Base-by-base conservation (phyloP, 805 yeast species). In the Zygosaccharomyces pseudorouxii region DNA sequence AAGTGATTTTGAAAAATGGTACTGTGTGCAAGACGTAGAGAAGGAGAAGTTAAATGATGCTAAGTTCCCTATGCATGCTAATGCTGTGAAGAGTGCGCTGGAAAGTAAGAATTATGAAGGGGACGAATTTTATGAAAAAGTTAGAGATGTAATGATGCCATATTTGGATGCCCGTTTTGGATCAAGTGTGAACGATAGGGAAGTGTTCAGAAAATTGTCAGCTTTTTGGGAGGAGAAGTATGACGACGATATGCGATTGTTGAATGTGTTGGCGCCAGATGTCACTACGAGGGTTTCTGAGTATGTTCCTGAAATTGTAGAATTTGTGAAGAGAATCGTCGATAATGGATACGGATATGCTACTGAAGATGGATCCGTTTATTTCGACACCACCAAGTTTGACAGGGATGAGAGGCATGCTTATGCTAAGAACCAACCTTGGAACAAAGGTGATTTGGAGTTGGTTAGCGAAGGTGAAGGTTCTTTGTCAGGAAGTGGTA, bases 401-500 rank as follows among this genome's bases (percentile, higher is more conserved):
- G 98, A 93, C 58, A 71, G 71, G 31, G 73, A 76, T 46, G 79
- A 81, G 6, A 70, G 76, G 39, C 99, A 93, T 64, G 84, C 77
- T 50, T 93, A 93, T 67, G 98, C 98, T 33, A 93, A 93, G 69
- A 80, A 90, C 60, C 98, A 93, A 71, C 99, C 99, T 16, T 92
- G 98, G 98, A 93, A 90, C 64, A 88, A 89, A 69, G 96, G 96
- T 45, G 82, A 89, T 57, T 69, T 81, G 65, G 89, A 82, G 40
- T 78, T 93, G 50, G 86, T 93, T 48, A 84, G 84, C 46, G 99
- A 93, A 58, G 99, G 97, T 50, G 99, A 93, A 69, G 99, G 99
- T 27, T 83, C 95, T 8, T 73, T 92, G 46, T 70, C 82, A 11
- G 52, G 57, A 28, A 63, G 68, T 47, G 72, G 59, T 14, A 69